Base-by-base conservation (phyloP, 2,329 filamentous ascomycete genomes). In the Nectriaceae sp. region DNA sequence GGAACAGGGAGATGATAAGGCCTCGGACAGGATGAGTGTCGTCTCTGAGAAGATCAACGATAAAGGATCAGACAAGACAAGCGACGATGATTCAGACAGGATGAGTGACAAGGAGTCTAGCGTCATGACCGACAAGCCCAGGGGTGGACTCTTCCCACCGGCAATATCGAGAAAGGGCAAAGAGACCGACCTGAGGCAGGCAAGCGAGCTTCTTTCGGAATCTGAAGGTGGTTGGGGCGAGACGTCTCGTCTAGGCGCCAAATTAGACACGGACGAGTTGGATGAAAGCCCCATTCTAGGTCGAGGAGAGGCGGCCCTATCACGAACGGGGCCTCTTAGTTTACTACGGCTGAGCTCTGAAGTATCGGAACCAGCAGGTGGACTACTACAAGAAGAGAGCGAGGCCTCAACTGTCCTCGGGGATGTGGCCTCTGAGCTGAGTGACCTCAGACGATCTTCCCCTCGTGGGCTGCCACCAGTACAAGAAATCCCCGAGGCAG, bases 381-480 rank as follows among this genome's bases (percentile, higher is more conserved):
- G 64, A 2, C 54, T 69, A 10, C 50, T 70, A 44, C 63, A 62
- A 49, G 69, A 71, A 58, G 60, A 59, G 43, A 50, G 49, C 18
- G 60, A 61, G 38, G 56, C 53, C 20, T 49, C 56, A n/a, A 53
- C 57, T 18, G 50, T 58, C 33, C 41, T 53, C 22, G 53, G 47
- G 20, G 62, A 58, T 11, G 39, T 54, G 41, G 37, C 16, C 21
- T 39, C 19, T 11, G 66, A 67, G 15, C 44, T 69, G 15, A 56
- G 66, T 21, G 75, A 75, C 36, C 70, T 74, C 47, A 68, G 70
- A 47, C 70, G 72, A 40, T 74, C 72, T 3, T 68, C 74, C 18
- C 67, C 72, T 5, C 70, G 73, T 46, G 67, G 67, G n/a, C 63
- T 84, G 40, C 70, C 79, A 4, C 75, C 78, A 0, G 79, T 84